Evolutionary conservation across 2,329 filamentous ascomycete species (phyloP), one percentile per base, ranked within the genome.

Genomic region (Fonsecaea nubica): DNA sequence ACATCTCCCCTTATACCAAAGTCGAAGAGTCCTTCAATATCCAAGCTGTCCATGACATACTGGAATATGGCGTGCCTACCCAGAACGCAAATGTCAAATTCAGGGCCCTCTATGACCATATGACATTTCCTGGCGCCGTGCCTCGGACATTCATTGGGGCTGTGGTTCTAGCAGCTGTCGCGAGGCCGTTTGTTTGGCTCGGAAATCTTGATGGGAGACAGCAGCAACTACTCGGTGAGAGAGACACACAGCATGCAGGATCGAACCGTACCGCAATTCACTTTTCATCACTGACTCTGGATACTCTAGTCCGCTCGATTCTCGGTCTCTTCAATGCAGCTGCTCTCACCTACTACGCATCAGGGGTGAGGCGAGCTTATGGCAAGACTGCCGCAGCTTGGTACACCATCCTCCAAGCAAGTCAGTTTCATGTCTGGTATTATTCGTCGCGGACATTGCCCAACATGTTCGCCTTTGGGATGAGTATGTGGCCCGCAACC

Each of bases 21-120:
- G 95, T 99, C 66, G 95, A 99, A 78, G 95, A 99, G 79, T 98
- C 94, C 0, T 98, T 99, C 86, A 97, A 97, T 77, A 88, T 98
- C 65, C 95, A 99, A 78, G 95, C 95, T 5, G 86, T 89, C 2
- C 95, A 98, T 78, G 95, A 99, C 77, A 90, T 99, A 40, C 79
- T 97, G 66, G 85, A 86, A 42, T 92, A 95, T 76, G 93, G 93
- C 30, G 87, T 92, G 1, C 92, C 92, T 0, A 62, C 59, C 58
- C 36, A 63, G 9, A 82, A 89, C 72, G 76, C 85, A 15, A 75
- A 81, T 59, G 76, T 82, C 12, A 85, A 83, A 45, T 80, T 95
- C 15, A 83, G 83, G 15, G 75, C 82, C 3, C 81, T 86, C 58
- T 99, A 96, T 81, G 95, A 99, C 77, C 95, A 99, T 82, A 88